Evolutionary conservation across 768 basidiomycete species (phyloP), one percentile per base, ranked within the genome.

Genomic region (Collybia mongolica): DNA sequence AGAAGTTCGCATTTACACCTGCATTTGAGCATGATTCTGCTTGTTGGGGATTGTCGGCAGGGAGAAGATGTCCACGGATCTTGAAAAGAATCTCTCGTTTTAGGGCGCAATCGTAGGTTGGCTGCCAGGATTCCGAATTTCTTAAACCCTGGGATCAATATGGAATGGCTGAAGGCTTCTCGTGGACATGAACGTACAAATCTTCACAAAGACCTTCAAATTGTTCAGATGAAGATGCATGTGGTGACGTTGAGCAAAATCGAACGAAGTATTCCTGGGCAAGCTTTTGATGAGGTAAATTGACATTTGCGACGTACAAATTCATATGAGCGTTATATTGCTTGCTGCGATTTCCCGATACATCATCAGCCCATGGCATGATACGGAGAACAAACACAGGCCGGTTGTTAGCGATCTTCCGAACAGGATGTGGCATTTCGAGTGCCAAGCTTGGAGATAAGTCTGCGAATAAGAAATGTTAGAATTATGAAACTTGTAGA

Each of bases 271-370:
- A 70, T 46, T 72, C 66, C 42, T 71, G 71, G 2, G 52, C 14
- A 0, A 62, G 50, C 6, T 49, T 43, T 0, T 41, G 52, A 17
- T 65, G 60, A 2, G 71, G 67, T 0, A 71, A 15, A 48, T 58
- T 66, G 0, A 50, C 36, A 48, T 68, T 65, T 17, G 54, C 48
- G 2, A 68, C 41, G 35, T 69, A 72, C 1, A 69, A 41, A 42
- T 72, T 72, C 9, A 50, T 64, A 45, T 72, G 70, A 0, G 60
- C 48, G 42, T 73, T 71, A 46, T 64, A 71, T 40, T 70, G 66
- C 52, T 73, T 73, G 52, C 51, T 65, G n/a, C 42, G 47, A 58
- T 69, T 63, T 26, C 69, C 69, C 1, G 65, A 69, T 2, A 69
- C 68, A 58, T 72, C 65, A 44, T 69, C 68, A 12, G 50, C 37